Evolutionary conservation across 352 stramenopile species (phyloP).

Genomic region (Phytophthora aleatoria): DNA sequence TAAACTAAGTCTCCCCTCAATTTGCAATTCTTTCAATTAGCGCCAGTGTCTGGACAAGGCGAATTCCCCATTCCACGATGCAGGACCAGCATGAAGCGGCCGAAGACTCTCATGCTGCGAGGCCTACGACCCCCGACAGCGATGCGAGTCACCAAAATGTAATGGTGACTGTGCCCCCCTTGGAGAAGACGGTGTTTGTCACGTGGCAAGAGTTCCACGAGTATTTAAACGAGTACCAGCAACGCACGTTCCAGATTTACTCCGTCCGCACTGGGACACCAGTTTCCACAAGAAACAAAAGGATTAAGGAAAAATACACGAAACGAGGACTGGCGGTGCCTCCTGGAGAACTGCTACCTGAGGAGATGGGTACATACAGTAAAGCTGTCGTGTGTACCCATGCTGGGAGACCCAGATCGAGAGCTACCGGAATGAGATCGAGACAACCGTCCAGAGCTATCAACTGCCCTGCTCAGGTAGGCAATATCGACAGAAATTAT

Average conservation of each 20-base stretch:
- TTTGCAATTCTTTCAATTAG: constrained; percentile 1
- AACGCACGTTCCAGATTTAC: constrained; percentile 39
- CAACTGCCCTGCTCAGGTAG: constrained; percentile 33
- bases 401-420: constrained; percentile 21
- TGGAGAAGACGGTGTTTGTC: constrained; percentile 29
- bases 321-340: constrained; percentile 10
- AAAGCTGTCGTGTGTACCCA: constrained; percentile 37
- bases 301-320: constrained; percentile 27
- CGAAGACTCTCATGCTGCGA: not conserved
- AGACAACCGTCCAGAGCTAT: constrained; percentile 25
- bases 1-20: constrained; percentile 6
- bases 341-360: constrained; percentile 23
- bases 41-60: constrained; percentile 27
- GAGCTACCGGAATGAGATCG: constrained; percentile 17
- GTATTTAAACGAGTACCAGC: constrained; percentile 35
- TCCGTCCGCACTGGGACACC: constrained; percentile 30
- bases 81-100: not conserved
- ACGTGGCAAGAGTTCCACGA: constrained; percentile 38
- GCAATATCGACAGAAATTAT: not conserved
- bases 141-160: constrained; percentile 13
- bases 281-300: constrained; percentile 26
- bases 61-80: constrained; percentile 30
- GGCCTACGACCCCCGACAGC: constrained; percentile 2
- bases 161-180: constrained; percentile 17
- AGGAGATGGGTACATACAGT: constrained; percentile 32